Conservation (phyloP, 2,329 filamentous ascomycete species). For the Cryphonectria radicalis region DNA sequence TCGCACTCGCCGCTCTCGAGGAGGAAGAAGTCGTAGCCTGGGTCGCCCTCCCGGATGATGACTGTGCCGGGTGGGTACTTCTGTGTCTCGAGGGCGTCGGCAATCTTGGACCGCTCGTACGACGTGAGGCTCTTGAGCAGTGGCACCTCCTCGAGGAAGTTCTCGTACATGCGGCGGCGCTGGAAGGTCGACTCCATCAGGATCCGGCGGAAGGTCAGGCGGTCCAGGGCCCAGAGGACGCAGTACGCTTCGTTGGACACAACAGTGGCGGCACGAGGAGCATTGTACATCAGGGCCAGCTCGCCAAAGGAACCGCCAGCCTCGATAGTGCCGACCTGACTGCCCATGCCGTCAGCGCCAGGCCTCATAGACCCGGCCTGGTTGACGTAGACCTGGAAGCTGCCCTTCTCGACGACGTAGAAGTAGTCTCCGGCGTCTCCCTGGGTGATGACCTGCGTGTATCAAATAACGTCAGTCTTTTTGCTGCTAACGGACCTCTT, state of each 20-base stretch:
- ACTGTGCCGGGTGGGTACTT: constrained; percentile 79
- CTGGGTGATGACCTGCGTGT: constrained; percentile 87
- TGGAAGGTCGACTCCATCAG: constrained; percentile 98
- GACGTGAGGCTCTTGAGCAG: constrained; percentile 81
- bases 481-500: not conserved
- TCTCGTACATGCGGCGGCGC: constrained; percentile 94
- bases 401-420: constrained; percentile 91
- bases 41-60: constrained; percentile 91
- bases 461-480: constrained; percentile 17
- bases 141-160: constrained; percentile 91
- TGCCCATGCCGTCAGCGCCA: constrained; percentile 80
- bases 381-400: constrained; percentile 92
- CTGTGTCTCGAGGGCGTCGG: constrained; percentile 89
- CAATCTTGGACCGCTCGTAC: constrained; percentile 97
- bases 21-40: constrained; percentile 88
- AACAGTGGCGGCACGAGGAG: constrained; percentile 92
- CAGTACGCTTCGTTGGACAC: constrained; percentile 78
- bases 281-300: constrained; percentile 97
- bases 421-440: constrained; percentile 97
- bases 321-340: constrained; percentile 79
- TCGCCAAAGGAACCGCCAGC: constrained; percentile 95
- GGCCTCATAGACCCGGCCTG: constrained; percentile 74
- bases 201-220: constrained; percentile 95
- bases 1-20: constrained; percentile 86
- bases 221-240: constrained; percentile 92